Evolutionary conservation across 2,329 filamentous ascomycete genomes (phyloP).

Genomic region (Gaeumannomyces sp.): DNA sequence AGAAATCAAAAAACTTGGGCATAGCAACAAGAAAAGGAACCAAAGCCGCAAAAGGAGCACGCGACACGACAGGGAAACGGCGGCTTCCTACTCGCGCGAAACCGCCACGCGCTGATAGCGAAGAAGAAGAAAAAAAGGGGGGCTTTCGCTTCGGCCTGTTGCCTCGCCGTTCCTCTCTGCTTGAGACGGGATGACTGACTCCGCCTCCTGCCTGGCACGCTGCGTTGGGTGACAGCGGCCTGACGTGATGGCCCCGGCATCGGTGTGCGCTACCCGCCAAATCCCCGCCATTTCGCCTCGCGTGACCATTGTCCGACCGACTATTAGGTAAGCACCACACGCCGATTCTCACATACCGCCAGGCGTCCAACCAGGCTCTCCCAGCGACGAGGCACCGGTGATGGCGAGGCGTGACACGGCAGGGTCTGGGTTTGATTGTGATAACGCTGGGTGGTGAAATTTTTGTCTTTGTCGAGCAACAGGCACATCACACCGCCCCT

Average conservation of each 20-base stretch:
- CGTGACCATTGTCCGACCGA: not conserved
- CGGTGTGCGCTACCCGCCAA: not conserved
- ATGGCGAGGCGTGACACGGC: not conserved
- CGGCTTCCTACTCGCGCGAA: not conserved
- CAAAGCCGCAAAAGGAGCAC: not conserved
- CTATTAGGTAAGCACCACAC: not conserved
- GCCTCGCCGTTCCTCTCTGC: not conserved
- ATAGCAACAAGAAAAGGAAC: not conserved
- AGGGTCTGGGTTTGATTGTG: not conserved
- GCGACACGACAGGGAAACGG: not conserved
- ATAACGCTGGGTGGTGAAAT: not conserved
- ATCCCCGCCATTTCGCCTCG: not conserved
- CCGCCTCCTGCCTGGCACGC: too few relatives aligned
- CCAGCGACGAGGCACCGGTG: too few relatives aligned
- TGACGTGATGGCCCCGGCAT: not conserved
- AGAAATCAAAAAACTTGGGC: not conserved
- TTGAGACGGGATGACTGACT: slow-evolving; percentile 9
- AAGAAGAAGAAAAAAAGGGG: too few relatives aligned
- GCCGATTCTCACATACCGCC: not conserved
- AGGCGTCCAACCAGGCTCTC: too few relatives aligned
- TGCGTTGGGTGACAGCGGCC: not conserved
- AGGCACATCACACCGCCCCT: not conserved
- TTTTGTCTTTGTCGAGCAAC: not conserved
- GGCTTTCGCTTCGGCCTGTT: not conserved
- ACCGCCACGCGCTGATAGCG: not conserved